A percentile compares a stretch with the other conserved stretches of the same genome.
Evolutionary conservation across 2,329 filamentous ascomycete genomes (phyloP).

Genomic region (Beauveria sp.): DNA sequence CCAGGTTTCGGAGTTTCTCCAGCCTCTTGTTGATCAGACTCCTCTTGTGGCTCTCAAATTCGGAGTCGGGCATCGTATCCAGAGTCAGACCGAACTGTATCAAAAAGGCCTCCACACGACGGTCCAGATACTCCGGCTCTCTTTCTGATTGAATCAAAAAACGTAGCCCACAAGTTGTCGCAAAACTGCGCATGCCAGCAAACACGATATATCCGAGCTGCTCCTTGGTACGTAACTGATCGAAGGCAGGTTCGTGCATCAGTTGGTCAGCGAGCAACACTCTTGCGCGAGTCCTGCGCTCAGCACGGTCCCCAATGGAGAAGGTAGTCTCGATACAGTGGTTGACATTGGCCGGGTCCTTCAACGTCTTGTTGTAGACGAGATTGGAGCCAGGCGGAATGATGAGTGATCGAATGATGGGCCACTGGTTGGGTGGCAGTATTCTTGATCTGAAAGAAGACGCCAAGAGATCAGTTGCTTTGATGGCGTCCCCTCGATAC

Average conservation of each 20-base stretch:
- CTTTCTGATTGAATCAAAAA: slow-evolving; percentile 93
- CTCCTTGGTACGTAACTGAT: slow-evolving; percentile 92
- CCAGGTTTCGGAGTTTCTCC: slow-evolving; percentile 88
- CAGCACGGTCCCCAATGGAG: slow-evolving; percentile 59
- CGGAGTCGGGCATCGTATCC: slow-evolving; percentile 67
- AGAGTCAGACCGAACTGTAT: slow-evolving; percentile 57
- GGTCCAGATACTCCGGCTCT: slow-evolving; percentile 74
- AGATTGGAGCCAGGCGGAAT: slow-evolving; percentile 76
- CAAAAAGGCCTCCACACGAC: slow-evolving; percentile 81
- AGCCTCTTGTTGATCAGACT: slow-evolving; percentile 79
- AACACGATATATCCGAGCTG: slow-evolving; percentile 97
- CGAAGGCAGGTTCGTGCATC: slow-evolving; percentile 86
- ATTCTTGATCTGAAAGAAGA: slow-evolving; percentile 64
- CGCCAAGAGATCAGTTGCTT: slow-evolving; percentile 76
- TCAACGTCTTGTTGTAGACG: slow-evolving; percentile 71
- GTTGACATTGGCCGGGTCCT: slow-evolving; percentile 84
- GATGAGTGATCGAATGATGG: slow-evolving; percentile 66
- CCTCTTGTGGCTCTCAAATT: slow-evolving; percentile 86
- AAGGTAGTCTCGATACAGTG: slow-evolving; percentile 76
- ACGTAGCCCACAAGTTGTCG: slow-evolving; percentile 77
- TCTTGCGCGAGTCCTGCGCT: slow-evolving; percentile 66
- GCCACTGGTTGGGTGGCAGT: slow-evolving; percentile 72
- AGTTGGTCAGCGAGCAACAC: slow-evolving; percentile 80
- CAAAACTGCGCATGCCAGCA: slow-evolving; percentile 62
- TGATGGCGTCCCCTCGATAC: slow-evolving; percentile 86